phyloP scores from a whole-genome alignment of 768 basidiomycete genomes.

The Agaricus sinodeliciosus region DNA sequence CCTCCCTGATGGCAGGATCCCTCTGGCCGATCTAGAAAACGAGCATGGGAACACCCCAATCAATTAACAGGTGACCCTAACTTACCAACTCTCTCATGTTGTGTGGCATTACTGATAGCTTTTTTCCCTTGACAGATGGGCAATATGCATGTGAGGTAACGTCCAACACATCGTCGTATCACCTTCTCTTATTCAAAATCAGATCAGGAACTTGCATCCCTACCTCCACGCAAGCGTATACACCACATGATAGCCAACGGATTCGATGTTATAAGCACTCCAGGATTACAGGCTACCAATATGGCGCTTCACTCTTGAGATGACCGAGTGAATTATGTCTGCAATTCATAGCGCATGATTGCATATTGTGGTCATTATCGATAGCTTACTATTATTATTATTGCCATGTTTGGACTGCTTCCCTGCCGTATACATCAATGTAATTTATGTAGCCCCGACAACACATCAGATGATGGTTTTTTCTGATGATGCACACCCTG shows the following conservation, averaged over 20 bases:
- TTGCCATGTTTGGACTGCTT: not conserved
- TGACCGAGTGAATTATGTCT: slow-evolving; percentile 20
- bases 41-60: slow-evolving; percentile 53
- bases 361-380: slow-evolving; percentile 16
- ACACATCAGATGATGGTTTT: no score
- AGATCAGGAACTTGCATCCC: slow-evolving; percentile 41
- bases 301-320: slow-evolving; percentile 43
- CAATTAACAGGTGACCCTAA: slow-evolving; percentile 34
- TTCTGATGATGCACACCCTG: no score
- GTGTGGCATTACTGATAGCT: slow-evolving; percentile 5
- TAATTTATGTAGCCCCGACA: slow-evolving; percentile 5
- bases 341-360: slow-evolving; percentile 3
- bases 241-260: slow-evolving; percentile 55
- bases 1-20: slow-evolving; percentile 28
- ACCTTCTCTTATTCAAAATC: slow-evolving; percentile 16
- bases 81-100: not conserved
- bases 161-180: slow-evolving; percentile 15
- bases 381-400: slow-evolving; percentile 13
- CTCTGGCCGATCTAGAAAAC: slow-evolving; percentile 39
- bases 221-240: slow-evolving; percentile 57
- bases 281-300: slow-evolving; percentile 48
- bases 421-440: not conserved
- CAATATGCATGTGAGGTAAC: slow-evolving; percentile 45
- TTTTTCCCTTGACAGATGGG: slow-evolving; percentile 21
- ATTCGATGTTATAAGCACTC: slow-evolving; percentile 48